Conservation (phyloP, 768 basidiomycete genomes). For the Amanita fuliginea region DNA sequence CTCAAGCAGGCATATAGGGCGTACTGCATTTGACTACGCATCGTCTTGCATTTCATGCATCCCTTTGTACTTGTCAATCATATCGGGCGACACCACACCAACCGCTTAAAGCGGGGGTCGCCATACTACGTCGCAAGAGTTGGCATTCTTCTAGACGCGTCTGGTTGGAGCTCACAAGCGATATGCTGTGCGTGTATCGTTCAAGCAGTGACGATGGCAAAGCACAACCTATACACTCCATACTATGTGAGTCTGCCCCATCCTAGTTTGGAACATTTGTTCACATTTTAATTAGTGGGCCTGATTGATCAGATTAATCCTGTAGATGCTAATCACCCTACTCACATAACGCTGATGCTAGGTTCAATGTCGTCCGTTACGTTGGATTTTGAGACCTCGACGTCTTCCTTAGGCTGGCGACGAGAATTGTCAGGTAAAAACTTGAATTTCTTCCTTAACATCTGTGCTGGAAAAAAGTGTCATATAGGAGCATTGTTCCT, state of each 20-base stretch:
- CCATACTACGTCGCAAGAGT: constrained; percentile 32
- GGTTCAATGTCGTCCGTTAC: constrained; percentile 17
- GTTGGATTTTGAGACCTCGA: constrained; percentile 48
- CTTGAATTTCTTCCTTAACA: neutral
- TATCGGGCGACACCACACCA: constrained; percentile 19
- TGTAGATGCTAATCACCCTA: constrained; percentile 32
- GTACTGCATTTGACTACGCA: constrained; percentile 58
- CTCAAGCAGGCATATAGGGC: constrained; percentile 23
- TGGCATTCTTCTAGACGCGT: constrained; percentile 35
- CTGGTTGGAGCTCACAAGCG: constrained; percentile 52
- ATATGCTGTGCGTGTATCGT: constrained; percentile 48
- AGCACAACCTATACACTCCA: constrained; percentile 39
- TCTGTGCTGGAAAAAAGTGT: neutral
- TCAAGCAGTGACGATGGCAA: constrained; percentile 43
- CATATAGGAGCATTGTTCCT: constrained; percentile 31
- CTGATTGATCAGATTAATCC: constrained; percentile 33
- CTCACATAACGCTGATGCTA: constrained; percentile 26
- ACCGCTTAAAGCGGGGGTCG: constrained; percentile 39
- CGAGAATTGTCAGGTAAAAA: constrained; percentile 32
- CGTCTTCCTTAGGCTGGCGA: constrained; percentile 39
- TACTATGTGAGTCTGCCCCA: constrained; percentile 29
- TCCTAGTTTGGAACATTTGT: neutral
- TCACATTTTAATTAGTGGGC: constrained; percentile 27
- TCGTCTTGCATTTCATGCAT: constrained; percentile 54
- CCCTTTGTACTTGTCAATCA: constrained; percentile 36